Conservation (phyloP, 495 filamentous ascomycete species). For the Neurospora sp. region DNA sequence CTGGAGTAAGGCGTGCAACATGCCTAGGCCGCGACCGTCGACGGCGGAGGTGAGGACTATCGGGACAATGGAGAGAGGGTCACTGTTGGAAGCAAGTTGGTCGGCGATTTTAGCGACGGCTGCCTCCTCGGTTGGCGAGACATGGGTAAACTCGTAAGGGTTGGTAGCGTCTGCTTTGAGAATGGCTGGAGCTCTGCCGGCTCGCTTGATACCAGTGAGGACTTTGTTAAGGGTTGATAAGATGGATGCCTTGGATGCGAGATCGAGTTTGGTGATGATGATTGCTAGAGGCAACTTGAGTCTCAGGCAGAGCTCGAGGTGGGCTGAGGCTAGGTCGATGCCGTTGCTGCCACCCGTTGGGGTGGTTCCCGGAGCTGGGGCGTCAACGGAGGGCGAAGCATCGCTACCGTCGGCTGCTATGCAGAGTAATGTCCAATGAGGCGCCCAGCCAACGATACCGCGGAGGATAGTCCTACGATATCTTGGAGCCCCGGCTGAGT, state of each 20-base stretch:
- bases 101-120: constrained; percentile 42
- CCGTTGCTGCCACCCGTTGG: constrained; percentile 15
- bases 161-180: constrained; percentile 39
- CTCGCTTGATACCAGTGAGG: constrained; percentile 66
- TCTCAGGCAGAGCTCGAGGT: constrained; percentile 80
- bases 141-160: constrained; percentile 21
- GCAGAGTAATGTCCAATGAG: constrained; percentile 85
- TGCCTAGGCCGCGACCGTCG: constrained; percentile 69
- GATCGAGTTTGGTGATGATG: constrained; percentile 82
- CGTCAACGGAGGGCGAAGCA: constrained; percentile 22
- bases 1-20: constrained; percentile 72
- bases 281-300: constrained; percentile 65
- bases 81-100: constrained; percentile 29
- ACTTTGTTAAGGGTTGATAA: constrained; percentile 58
- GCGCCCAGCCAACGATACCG: constrained; percentile 89
- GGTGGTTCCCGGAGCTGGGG: constrained; percentile 17
- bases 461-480: constrained; percentile 81
- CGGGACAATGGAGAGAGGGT: constrained; percentile 53
- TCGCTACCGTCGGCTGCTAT: constrained; percentile 70
- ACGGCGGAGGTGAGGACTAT: constrained; percentile 84
- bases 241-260: constrained; percentile 63
- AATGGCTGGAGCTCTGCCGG: constrained; percentile 61
- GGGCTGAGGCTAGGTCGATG: constrained; percentile 61
- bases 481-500: constrained; percentile 81
- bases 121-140: constrained; percentile 35